A percentile compares a stretch with the other conserved stretches of the same genome.
Evolutionary conservation across 2,329 filamentous ascomycete genomes (phyloP).

Genomic region (Davidsoniella neocaledoniae): DNA sequence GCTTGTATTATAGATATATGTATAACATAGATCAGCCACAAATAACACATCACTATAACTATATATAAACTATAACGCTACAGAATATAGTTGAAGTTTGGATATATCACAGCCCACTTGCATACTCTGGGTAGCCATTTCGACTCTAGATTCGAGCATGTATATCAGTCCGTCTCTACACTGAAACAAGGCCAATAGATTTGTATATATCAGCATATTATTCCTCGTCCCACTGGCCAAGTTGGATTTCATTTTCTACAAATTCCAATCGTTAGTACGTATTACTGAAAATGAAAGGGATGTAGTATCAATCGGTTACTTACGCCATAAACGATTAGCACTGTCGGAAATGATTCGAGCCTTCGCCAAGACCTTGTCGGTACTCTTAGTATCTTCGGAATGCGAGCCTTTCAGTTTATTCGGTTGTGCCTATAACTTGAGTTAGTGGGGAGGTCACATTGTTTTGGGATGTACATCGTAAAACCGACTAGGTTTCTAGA

Average conservation of each 20-base stretch:
- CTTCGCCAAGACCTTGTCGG: slow-evolving; percentile 48
- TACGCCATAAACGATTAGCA: slow-evolving; percentile 54
- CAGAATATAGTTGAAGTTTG: no score
- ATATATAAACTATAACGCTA: no score
- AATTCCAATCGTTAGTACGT: background rate
- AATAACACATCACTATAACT: no score
- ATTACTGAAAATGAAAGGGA: no score
- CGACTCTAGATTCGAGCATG: no score
- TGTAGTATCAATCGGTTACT: slow-evolving; percentile 17
- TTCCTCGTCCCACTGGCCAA: background rate
- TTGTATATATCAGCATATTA: background rate
- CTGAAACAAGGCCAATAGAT: no score
- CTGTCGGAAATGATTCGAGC: slow-evolving; percentile 51
- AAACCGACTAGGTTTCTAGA: slow-evolving; percentile 2
- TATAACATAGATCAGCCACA: no score
- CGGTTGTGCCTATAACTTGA: slow-evolving; percentile 40
- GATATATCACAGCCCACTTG: no score
- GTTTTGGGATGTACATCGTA: background rate
- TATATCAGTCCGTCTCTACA: no score
- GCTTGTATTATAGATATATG: no score
- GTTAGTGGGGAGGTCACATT: background rate
- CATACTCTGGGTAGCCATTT: no score
- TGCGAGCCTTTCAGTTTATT: slow-evolving; percentile 42
- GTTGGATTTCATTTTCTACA: background rate
- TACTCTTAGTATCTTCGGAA: slow-evolving; percentile 37